Base-by-base conservation (phyloP, 257 asterid genomes). In the Penstemon newberryi region DNA sequence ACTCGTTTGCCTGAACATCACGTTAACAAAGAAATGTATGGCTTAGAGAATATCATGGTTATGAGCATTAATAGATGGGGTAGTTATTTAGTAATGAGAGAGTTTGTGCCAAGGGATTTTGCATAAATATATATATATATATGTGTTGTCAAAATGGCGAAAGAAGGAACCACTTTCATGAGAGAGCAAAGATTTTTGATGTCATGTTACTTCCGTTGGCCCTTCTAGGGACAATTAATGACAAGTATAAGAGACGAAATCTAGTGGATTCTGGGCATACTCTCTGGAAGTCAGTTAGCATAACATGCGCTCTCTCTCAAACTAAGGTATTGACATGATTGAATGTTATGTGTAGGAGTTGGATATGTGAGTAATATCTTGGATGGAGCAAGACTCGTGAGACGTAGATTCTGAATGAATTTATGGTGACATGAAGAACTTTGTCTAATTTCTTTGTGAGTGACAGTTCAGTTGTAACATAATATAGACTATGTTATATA, bases 71-170 rank as follows among this genome's bases (percentile, higher is more conserved):
- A 69, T 15, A 12, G 8, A 56, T 40, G 40, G 47, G 40, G 42
- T 46, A 57, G 39, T 57, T 56, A 19, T 6, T 19, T 47, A 65
- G 49, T 65, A 33, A 8, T 65, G 63, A 54, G n/a, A 55, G 12
- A 66, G 25, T 6, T 13, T 67, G 5, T 25, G 6, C 19, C 56
- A 43, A 33, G 36, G 50, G 41, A n/a, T 45, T 46, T 45, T 39
- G 39, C 46, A 56, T 68, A 7, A 15, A 15, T 15, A 15, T 15
- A 15, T 15, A 0, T 15, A 15, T 15, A 15, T 15, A 15, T 15
- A 0, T 15, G 18, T 46, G 46, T 44, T 41, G 9, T 39, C 12
- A 10, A 63, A 8, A 45, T 49, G 15, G 47, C 54, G 53, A 13
- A 65, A 49, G 50, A 50, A 8, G 39, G 39, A 6, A n/a, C 4